Percentiles rank a stretch among this genome's conserved stretches.
These are phyloP conservation scores for Perilla frutescens DNA, from an alignment of 257 asterid genomes.

Conservation along the genomic window DNA sequence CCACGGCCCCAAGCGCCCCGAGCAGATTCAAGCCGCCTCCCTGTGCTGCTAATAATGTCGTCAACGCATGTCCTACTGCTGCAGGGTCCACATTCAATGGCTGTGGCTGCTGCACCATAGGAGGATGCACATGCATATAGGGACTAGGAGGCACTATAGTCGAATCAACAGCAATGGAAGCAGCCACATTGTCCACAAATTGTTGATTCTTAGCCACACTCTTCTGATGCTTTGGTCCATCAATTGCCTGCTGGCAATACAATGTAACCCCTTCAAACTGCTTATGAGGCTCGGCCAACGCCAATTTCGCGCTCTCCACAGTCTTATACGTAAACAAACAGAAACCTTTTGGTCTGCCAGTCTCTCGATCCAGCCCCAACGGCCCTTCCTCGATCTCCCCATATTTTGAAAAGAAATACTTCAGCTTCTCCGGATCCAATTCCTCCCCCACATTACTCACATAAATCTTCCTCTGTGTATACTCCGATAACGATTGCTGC, in stretches of 20 bases:
- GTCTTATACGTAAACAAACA: constrained; percentile 26
- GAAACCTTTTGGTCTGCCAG: constrained; percentile 29
- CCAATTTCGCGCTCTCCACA: constrained; percentile 24
- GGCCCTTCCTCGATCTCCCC: constrained; percentile 39
- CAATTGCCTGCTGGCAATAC: constrained; percentile 29
- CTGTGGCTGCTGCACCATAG: constrained; percentile 18
- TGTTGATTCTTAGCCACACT: not conserved
- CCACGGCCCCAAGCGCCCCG: constrained; percentile 17
- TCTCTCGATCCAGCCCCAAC: constrained; percentile 28
- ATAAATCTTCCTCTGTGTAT: constrained; percentile 26
- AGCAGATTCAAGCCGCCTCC: constrained; percentile 19
- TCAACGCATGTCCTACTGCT: constrained; percentile 29
- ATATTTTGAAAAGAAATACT: constrained; percentile 17
- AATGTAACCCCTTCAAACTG: constrained; percentile 22
- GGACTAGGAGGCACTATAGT: not conserved
- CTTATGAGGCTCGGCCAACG: constrained; percentile 22
- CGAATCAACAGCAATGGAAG: not conserved
- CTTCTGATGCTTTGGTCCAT: constrained; percentile 20
- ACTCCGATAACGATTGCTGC: not conserved
- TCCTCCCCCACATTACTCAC: constrained; percentile 32
- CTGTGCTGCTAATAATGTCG: constrained; percentile 17
- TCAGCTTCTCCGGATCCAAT: constrained; percentile 26
- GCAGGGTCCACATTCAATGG: constrained; percentile 22
- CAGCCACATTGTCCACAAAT: constrained; percentile 19
- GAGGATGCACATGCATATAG: constrained; percentile 19